Base-by-base conservation (phyloP, 148 eudicot species). In the Diospyros lotus region DNA sequence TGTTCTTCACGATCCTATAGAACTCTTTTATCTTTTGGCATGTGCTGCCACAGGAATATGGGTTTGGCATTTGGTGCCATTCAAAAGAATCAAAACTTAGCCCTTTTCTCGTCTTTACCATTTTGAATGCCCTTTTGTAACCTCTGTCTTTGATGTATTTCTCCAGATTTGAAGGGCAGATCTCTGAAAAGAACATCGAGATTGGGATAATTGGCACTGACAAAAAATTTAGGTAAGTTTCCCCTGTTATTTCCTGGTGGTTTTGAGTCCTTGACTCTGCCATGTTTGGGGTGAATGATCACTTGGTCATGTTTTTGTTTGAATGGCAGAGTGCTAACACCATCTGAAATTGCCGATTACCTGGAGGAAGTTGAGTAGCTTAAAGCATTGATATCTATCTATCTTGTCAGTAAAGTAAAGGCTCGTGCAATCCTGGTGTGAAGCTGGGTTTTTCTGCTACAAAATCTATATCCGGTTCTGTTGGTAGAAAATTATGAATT, bases 271-370 rank as follows among this genome's bases (percentile, higher is more conserved):
- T 59, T 43, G 42, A 12, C 70, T 64, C 58, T 50, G 12, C 28
- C 28, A 65, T 69, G 62, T 28, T 58, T 10, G 4, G n/a, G 39
- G 64, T 50, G 63, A 11, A 40, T 42, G 58, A 65, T 66, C 17
- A 46, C 39, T 46, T 46, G 11, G 58, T 3, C 68, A 14, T 9
- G 28, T 28, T 3, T 2, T 41, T 76, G 43, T 18, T 39, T 68
- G 59, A 60, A 52, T 88, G 84, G 81, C 97, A 94, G 98, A 80
- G 90, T 94, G 50, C 91, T 94, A 6, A 90, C 88, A 13, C 92
- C 98, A 28, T 87, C 97, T 54, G 97, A 92, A 83, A 85, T 94
- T 39, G 97, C 91, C n/a, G 98, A 94, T 78, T 94, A 94, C 92
- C 80, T 94, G 80, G 92, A 84, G 55, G 98, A 94, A 83, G 98